Evolutionary conservation across 257 asterid genomes (phyloP).

Genomic region (Petunia axillaris): DNA sequence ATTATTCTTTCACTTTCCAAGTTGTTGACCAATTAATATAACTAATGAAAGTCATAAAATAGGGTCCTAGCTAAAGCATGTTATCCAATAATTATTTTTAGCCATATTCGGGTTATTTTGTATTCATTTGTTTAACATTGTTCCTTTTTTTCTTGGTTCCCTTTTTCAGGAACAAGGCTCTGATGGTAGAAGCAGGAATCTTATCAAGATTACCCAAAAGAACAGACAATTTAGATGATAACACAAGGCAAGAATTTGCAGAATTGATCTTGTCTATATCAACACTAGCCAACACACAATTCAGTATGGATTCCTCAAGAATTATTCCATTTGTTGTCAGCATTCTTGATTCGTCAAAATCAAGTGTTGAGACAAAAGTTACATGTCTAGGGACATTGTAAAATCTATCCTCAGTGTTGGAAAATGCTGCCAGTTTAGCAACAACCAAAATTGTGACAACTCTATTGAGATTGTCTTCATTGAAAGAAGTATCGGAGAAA

Average conservation of each 20-base stretch:
- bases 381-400: conserved; percentile 57
- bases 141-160: conserved; percentile 29
- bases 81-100: background rate
- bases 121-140: background rate
- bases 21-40: conserved; percentile 23
- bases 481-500: conserved; percentile 61
- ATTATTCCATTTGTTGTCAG: conserved; percentile 48
- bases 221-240: conserved; percentile 44
- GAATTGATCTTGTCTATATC: conserved; percentile 66
- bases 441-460: conserved; percentile 41
- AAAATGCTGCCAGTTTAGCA: conserved; percentile 46
- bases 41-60: background rate
- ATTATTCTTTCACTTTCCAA: background rate
- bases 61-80: conserved; percentile 6
- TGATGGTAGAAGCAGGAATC: conserved; percentile 87
- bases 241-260: conserved; percentile 52
- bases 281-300: conserved; percentile 56
- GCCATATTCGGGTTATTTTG: background rate
- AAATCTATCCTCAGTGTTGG: conserved; percentile 65
- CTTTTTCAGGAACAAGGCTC: conserved; percentile 79
- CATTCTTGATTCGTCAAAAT: conserved; percentile 54
- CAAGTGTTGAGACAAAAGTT: conserved; percentile 47
- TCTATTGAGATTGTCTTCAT: conserved; percentile 47
- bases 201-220: conserved; percentile 58
- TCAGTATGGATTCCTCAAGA: conserved; percentile 49